Evolutionary conservation across 2,329 filamentous ascomycete genomes (phyloP), one percentile per base, ranked within the genome.

Genomic region (Pseudogymnoascus sp.): DNA sequence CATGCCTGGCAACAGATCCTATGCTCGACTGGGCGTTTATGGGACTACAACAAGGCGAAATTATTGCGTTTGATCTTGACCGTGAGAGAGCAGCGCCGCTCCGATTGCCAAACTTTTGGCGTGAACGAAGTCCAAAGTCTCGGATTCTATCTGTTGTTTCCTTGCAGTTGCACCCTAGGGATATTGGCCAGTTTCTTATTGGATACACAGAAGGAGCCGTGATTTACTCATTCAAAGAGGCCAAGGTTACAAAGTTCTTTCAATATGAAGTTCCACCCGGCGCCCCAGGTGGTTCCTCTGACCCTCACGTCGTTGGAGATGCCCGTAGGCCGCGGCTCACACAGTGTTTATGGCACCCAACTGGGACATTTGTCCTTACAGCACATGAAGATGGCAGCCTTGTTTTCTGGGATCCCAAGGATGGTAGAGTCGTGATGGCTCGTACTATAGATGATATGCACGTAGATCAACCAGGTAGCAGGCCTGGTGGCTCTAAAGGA

Each of bases 211-310:
- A 92, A 65, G 94, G 94, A 12, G 91, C 89, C 5, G 90, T 90
- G 52, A 82, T 94, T 62, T 99, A 95, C 74, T 95, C 90, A 2
- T 95, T 99, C 78, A 97, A 99, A 75, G 88, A 95, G 71, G 92
- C 91, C 69, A 81, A 85, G 61, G 79, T 90, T 0, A 76, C 85
- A 52, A 86, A 88, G 64, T 95, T 84, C 73, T 91, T 95, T 67
- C 81, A 92, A 65, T 97, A 97, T 72, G 80, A 87, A 61, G 73
- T 97, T 2, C 89, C 90, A 0, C 78, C 82, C 9, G 90, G 92
- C 13, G 92, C 92, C 3, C 88, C 89, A 0, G 92, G 92, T n/a
- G 62, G 83, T 19, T 64, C 85, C 69, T 76, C 79, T 9, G 88
- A 90, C 69, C 82, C 84, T 26, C 74, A 80, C 37, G 79, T 80